Conservation (phyloP, 495 filamentous ascomycete species). For the Hypoxylon rickii region DNA sequence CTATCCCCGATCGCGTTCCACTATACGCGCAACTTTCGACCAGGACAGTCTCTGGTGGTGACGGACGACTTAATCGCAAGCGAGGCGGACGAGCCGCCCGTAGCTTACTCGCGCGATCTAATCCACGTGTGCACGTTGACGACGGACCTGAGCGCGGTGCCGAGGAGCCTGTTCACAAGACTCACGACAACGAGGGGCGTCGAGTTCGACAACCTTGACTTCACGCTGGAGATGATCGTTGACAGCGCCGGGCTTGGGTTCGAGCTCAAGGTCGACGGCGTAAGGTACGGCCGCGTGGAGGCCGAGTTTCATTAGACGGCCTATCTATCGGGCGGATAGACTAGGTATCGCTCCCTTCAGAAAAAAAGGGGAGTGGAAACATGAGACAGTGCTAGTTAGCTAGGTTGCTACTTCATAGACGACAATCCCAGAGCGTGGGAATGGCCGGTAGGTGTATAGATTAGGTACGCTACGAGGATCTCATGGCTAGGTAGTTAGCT, state of each 20-base stretch:
- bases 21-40: conserved; percentile 78
- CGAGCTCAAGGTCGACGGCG: conserved; percentile 73
- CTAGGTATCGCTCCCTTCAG: background rate
- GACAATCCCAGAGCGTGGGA: no score
- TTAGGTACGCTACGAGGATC: no score
- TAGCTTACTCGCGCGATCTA: conserved; percentile 59
- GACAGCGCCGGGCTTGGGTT: conserved; percentile 72
- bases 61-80: conserved; percentile 76
- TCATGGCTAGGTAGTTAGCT: no score
- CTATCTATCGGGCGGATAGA: background rate
- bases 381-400: background rate
- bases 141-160: conserved; percentile 73
- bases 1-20: conserved; percentile 71
- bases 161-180: conserved; percentile 65
- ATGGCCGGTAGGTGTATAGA: no score
- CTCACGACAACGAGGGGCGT: conserved; percentile 72
- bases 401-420: no score
- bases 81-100: conserved; percentile 65
- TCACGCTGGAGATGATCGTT: conserved; percentile 75
- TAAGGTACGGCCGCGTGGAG: conserved; percentile 71
- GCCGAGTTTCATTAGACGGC: conserved; percentile 64
- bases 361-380: background rate
- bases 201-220: conserved; percentile 76
- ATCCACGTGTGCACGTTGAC: conserved; percentile 74
- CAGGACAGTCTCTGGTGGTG: conserved; percentile 65